Evolutionary conservation across 1,284 basidiomycete genomes (phyloP), one percentile per base, ranked within the genome.

Genomic region (Ceratobasidium sp.): DNA sequence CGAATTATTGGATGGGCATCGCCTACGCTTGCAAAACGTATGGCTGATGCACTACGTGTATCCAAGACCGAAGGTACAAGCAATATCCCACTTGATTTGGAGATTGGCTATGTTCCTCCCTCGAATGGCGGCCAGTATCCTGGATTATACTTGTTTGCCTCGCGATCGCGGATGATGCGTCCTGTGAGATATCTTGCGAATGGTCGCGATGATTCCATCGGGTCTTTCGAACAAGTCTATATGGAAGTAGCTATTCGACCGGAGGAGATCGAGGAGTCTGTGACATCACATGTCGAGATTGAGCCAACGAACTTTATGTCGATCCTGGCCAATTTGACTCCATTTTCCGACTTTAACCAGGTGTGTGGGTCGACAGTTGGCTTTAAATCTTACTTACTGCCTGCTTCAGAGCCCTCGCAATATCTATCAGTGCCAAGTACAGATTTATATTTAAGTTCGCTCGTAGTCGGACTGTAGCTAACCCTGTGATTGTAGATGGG

Each of bases 221-320:
- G 97, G 1, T 89, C 97, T 1, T 99, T 99, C 77, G 97, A 99
- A 82, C 97, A 99, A 82, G 97, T 99, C 10, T 99, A 99, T 81
- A 96, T 99, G 92, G 94, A 99, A 80, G 93, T 99, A 78, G 97
- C 97, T 0, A 92, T 95, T 79, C 93, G 89, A 70, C 90, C 90
- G 3, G 91, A 92, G 77, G 97, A 98, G 80, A 90, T 98, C 64
- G 93, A 97, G 76, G 82, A 85, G 58, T 89, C 86, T 18, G 85
- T 94, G 3, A 92, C 94, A 6, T 91, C 92, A 0, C 97, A 99
- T 80, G 90, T 98, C 67, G 97, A 99, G 82, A 90, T 96, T 77
- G 87, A 93, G 57, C 94, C 97, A 2, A 98, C 97, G 3, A 96
- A 95, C 80, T 96, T 99, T 81, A 84, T 99, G 72, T 97, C 95